Evolutionary conservation across 83 land plant genomes (phyloP).

Genomic region (Thuja plicata): DNA sequence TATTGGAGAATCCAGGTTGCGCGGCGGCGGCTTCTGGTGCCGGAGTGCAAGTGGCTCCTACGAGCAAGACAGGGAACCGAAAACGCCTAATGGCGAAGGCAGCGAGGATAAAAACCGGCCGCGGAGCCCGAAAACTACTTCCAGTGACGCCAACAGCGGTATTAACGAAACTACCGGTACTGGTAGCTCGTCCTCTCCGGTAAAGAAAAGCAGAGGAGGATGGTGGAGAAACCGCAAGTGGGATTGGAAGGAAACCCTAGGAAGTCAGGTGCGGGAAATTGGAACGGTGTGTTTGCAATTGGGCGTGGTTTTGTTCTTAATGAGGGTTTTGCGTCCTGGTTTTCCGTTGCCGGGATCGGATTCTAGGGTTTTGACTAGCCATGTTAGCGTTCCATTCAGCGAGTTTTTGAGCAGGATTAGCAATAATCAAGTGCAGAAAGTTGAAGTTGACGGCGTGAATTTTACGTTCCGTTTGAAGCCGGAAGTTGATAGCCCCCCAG

Average conservation of each 20-base stretch:
- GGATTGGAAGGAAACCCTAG: conserved; percentile 55
- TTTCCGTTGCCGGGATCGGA: conserved; percentile 74
- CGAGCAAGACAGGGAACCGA: conserved; percentile 36
- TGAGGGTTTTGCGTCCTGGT: conserved; percentile 88
- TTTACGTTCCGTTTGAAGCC: conserved; percentile 74
- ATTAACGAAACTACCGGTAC: neutral
- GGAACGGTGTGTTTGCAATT: conserved; percentile 76
- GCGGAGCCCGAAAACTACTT: neutral
- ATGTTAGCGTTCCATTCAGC: conserved; percentile 91
- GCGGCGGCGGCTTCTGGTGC: conserved; percentile 12
- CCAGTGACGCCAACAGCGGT: neutral
- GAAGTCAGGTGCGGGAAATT: conserved; percentile 71
- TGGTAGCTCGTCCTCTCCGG: conserved; percentile 6
- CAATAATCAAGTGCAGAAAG: conserved; percentile 78
- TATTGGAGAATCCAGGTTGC: conserved; percentile 7
- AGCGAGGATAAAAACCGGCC: conserved; percentile 12
- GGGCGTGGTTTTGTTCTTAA: conserved; percentile 71
- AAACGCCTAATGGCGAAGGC: conserved; percentile 7
- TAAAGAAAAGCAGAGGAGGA: conserved; percentile 33
- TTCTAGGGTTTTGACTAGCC: conserved; percentile 45
- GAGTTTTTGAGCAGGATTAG: conserved; percentile 83
- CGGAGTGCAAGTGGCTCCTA: conserved; percentile 27
- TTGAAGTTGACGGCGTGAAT: conserved; percentile 97
- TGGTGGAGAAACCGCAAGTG: conserved; percentile 69
- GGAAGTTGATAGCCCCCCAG: conserved; percentile 13